Percentiles rank a stretch among this genome's conserved stretches.
These are phyloP conservation scores for Clonostachys solani DNA, from an alignment of 2,329 filamentous ascomycete species.

Conservation along the genomic window DNA sequence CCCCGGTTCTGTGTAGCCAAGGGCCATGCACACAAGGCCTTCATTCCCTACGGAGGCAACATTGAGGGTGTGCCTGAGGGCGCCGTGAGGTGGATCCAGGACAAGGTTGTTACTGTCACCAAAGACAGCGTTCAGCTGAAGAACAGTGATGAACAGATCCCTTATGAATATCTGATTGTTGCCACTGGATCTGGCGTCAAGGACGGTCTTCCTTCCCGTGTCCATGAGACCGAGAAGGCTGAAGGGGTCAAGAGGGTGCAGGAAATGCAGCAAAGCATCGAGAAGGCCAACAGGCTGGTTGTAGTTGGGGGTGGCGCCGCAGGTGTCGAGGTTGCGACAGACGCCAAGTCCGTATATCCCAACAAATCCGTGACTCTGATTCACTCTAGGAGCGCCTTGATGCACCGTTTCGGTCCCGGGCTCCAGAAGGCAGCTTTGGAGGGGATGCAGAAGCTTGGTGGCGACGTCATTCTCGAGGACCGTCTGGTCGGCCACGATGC, in stretches of 20 bases:
- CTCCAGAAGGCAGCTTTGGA: conserved; percentile 32
- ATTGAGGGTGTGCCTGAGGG: conserved; percentile 19
- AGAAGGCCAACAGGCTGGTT: conserved; percentile 34
- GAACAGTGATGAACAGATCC: conserved; percentile 33
- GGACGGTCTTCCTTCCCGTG: conserved; percentile 38
- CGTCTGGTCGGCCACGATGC: conserved; percentile 31
- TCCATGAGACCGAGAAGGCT: conserved; percentile 33
- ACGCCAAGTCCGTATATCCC: conserved; percentile 51
- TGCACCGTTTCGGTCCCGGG: conserved; percentile 45
- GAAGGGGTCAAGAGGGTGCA: conserved; percentile 28
- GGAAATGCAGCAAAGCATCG: conserved; percentile 39
- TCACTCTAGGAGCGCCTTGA: conserved; percentile 47
- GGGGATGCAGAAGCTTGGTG: conserved; percentile 37
- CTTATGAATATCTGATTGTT: conserved; percentile 52
- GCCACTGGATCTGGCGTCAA: conserved; percentile 42
- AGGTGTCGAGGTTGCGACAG: conserved; percentile 56
- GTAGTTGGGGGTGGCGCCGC: conserved; percentile 57
- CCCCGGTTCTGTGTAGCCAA: conserved; percentile 53
- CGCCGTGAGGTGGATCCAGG: conserved; percentile 29
- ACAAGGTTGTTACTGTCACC: conserved; percentile 30
- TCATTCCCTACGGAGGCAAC: conserved; percentile 50
- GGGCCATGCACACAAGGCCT: conserved; percentile 50
- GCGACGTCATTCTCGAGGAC: conserved; percentile 47
- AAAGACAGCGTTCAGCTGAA: conserved; percentile 31
- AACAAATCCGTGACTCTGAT: conserved; percentile 53